These are phyloP conservation scores for Suillus variegatus DNA, from an alignment of 768 basidiomycete genomes.

Conservation along the genomic window DNA sequence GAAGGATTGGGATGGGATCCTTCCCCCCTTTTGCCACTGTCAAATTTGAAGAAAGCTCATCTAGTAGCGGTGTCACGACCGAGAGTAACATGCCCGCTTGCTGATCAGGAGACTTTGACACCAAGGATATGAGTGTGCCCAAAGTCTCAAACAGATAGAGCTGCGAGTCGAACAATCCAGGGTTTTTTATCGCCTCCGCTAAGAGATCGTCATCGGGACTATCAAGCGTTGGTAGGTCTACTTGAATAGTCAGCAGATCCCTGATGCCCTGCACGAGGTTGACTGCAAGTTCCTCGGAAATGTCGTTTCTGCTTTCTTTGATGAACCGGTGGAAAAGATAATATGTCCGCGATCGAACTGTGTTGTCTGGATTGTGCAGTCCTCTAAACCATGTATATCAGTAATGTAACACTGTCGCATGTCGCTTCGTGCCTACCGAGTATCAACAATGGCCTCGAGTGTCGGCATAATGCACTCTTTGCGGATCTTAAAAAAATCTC, in stretches of 20 bases:
- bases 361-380: constrained; percentile 73
- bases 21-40: constrained; percentile 56
- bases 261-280: constrained; percentile 72
- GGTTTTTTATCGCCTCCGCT: constrained; percentile 74
- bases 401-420: not conserved
- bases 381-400: constrained; percentile 53
- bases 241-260: constrained; percentile 76
- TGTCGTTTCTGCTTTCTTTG: constrained; percentile 76
- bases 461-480: constrained; percentile 86
- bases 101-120: constrained; percentile 64
- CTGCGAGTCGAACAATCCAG: constrained; percentile 82
- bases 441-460: constrained; percentile 85
- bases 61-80: constrained; percentile 79
- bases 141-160: constrained; percentile 93
- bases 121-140: constrained; percentile 81
- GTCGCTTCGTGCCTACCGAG: constrained; percentile 52
- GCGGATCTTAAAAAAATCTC: constrained; percentile 95
- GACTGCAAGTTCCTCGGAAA: constrained; percentile 69
- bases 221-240: constrained; percentile 77
- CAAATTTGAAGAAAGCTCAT: constrained; percentile 63
- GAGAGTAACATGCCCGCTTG: constrained; percentile 72
- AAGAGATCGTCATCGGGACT: constrained; percentile 73
- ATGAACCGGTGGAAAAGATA: constrained; percentile 95
- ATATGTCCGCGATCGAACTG: constrained; percentile 75
- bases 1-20: constrained; percentile 78